phyloP scores from a whole-genome alignment of 1,284 basidiomycete species.

The Rhodotorula sp. region DNA sequence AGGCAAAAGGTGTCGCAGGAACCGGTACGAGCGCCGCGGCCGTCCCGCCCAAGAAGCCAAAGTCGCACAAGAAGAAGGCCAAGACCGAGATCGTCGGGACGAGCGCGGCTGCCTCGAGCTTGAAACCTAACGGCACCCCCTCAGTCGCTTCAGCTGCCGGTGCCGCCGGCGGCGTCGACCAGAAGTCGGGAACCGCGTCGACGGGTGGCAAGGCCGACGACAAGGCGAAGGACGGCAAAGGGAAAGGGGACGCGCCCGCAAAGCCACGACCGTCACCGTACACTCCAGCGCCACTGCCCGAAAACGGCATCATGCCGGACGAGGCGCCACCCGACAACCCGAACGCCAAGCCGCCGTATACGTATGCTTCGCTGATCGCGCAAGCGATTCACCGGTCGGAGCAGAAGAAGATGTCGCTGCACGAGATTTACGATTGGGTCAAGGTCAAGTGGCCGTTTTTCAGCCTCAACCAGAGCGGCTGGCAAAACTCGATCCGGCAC shows the following conservation, averaged over 20 bases:
- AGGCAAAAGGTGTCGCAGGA: not conserved
- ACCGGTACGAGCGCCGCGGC: not conserved
- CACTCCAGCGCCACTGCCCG: constrained; percentile 23
- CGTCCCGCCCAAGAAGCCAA: constrained; percentile 20
- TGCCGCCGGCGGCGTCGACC: not conserved
- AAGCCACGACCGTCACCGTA: constrained; percentile 29
- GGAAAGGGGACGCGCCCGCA: not conserved
- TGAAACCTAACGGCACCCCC: too few species aligned
- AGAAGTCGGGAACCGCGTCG: not conserved
- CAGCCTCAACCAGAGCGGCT: constrained; percentile 32
- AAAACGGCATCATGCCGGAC: constrained; percentile 7
- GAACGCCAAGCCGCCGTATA: constrained; percentile 42
- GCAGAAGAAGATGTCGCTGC: constrained; percentile 33
- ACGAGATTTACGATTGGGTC: constrained; percentile 42
- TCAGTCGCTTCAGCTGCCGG: not conserved
- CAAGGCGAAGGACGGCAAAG: not conserved
- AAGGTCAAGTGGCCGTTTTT: constrained; percentile 42
- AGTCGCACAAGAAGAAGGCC: constrained; percentile 23
- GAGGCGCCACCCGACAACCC: constrained; percentile 25
- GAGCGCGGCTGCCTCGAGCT: not conserved
- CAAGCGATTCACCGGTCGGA: constrained; percentile 37
- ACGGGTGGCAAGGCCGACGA: not conserved
- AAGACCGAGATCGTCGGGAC: not conserved
- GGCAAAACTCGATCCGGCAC: constrained; percentile 43
- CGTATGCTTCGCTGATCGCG: constrained; percentile 44